Base-by-base conservation (phyloP, 2,329 filamentous ascomycete species). In the Neoascochyta sp. region DNA sequence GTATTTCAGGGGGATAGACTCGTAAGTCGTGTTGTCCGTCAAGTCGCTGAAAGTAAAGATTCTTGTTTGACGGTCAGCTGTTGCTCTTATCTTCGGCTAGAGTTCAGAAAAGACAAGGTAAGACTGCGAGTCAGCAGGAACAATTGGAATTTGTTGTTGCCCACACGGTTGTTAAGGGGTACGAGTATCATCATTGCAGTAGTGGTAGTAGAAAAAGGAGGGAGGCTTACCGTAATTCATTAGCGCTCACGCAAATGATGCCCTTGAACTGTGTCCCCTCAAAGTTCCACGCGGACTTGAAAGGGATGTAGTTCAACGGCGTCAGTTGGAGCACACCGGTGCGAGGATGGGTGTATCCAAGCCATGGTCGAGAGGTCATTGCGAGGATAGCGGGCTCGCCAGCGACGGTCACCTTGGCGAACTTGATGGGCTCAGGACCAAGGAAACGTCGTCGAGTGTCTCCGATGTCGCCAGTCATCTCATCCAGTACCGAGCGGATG, bases 241-340 rank as follows among this genome's bases (percentile, higher is more conserved):
- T 84, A 26, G 81, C 86, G 65, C 93, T 86, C 39, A 95, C 90
- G 38, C 88, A 89, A 31, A 95, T 90, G 73, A 95, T 90, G 33
- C 89, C 89, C 65, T 95, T 80, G 52, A 89, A 95, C 62, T 95
- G 86, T 59, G 95, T 87, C 56, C 89, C 95, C 62, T 86, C 90
- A 58, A 98, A 96, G 52, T 92, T 95, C 83, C 89, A 95, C 3
- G 86, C 89, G 73, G 87, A 95, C 62, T 95, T 88, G 16, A 98
- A 76, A 22, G 83, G 81, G 30, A 83, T 80, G 53, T 94, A 95
- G 60, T 86, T 86, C 16, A 99, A 68, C 1, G 93, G 92, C 1
- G 90, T 95, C 47, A 96, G 81, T 65, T 93, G 86, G 54, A 95
- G 95, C 20, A 81, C 81, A 54, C 86, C 86, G 3, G 84, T 89